phyloP scores from a whole-genome alignment of 2,329 filamentous ascomycete species.

The Xenoacremonium recifei region DNA sequence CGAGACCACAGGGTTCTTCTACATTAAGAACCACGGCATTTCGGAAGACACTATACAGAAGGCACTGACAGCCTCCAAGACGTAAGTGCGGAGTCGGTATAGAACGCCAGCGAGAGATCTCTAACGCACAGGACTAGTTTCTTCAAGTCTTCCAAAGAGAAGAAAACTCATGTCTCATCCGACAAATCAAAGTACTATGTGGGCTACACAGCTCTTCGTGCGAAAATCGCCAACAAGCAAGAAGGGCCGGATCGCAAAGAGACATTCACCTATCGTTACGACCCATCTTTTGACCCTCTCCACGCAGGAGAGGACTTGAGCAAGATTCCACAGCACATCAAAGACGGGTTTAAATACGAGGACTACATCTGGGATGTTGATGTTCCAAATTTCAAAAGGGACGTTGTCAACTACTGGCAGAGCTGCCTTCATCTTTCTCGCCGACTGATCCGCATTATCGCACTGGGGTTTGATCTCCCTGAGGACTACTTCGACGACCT shows the following conservation, averaged over 20 bases:
- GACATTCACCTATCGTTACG: conserved; percentile 51
- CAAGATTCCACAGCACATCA: conserved; percentile 42
- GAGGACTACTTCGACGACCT: conserved; percentile 53
- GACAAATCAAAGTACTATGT: too few species aligned
- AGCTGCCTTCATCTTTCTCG: conserved; percentile 50
- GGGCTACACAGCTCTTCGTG: too few species aligned
- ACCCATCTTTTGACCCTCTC: conserved; percentile 53
- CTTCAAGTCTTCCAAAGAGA: too few species aligned
- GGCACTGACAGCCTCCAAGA: conserved; percentile 29
- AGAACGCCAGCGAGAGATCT: too few species aligned
- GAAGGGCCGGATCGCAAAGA: conserved; percentile 52
- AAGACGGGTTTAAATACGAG: conserved; percentile 42
- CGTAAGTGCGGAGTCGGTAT: conserved; percentile 43
- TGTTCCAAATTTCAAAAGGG: conserved; percentile 46
- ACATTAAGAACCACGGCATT: conserved; percentile 51
- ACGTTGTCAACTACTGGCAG: conserved; percentile 46
- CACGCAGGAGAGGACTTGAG: conserved; percentile 36
- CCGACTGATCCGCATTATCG: conserved; percentile 50
- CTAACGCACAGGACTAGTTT: too few species aligned
- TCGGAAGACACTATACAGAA: conserved; percentile 25
- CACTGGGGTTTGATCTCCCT: conserved; percentile 51
- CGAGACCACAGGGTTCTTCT: conserved; percentile 54
- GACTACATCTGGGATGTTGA: conserved; percentile 52
- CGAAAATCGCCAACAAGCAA: conserved; percentile 31
- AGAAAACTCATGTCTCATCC: too few species aligned